These are phyloP conservation scores for Ophiocordyceps camponoti-floridani DNA, from an alignment of 2,329 filamentous ascomycete species.

Conservation along the genomic window DNA sequence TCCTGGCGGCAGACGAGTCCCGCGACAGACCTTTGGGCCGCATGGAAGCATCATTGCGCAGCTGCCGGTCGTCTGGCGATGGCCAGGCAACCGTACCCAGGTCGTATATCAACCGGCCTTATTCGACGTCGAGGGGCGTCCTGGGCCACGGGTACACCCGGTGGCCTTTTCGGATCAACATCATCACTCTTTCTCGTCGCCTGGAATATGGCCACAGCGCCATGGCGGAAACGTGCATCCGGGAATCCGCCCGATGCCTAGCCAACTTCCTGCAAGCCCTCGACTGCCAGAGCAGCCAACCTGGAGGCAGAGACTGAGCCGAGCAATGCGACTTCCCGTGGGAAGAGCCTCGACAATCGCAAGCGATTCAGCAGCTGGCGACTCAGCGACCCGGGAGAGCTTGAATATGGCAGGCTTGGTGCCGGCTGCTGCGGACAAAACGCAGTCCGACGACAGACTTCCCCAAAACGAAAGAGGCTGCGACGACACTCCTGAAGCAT, in stretches of 20 bases:
- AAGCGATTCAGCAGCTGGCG: constrained; percentile 8
- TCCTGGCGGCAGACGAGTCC: constrained; percentile 3
- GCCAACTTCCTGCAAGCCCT: neutral
- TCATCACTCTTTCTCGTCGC: neutral
- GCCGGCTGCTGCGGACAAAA: neutral
- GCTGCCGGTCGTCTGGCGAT: constrained; percentile 1
- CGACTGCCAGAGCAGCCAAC: constrained; percentile 3
- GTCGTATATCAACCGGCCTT: constrained; percentile 2
- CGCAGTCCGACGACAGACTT: neutral
- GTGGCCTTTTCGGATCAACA: neutral
- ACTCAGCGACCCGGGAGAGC: neutral
- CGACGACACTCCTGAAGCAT: neutral
- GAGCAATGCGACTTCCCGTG: constrained; percentile 10
- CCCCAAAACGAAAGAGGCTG: neutral
- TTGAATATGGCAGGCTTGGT: neutral
- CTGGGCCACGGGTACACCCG: neutral
- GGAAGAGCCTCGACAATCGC: constrained; percentile 18
- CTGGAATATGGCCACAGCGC: neutral
- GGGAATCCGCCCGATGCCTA: neutral
- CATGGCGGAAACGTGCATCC: neutral
- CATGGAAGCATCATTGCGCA: neutral
- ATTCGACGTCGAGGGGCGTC: neutral
- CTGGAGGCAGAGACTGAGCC: constrained; percentile 12
- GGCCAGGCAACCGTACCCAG: neutral
- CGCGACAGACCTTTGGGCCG: neutral